Conservation (phyloP, 2,329 filamentous ascomycete genomes). For the Emergomyces africanus region DNA sequence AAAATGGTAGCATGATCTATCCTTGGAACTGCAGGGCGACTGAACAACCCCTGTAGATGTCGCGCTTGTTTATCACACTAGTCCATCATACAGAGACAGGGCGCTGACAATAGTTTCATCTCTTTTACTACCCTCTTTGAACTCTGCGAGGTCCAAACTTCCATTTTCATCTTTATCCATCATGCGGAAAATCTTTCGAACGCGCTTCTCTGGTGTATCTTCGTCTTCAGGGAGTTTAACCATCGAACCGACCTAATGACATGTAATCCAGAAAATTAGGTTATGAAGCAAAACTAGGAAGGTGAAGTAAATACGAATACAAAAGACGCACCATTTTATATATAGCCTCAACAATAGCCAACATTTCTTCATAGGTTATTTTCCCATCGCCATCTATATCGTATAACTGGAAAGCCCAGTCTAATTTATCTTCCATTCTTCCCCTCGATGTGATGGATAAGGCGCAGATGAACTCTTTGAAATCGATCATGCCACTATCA, state of each 20-base stretch:
- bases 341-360: slow-evolving; percentile 96
- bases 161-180: slow-evolving; percentile 99
- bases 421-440: slow-evolving; percentile 98
- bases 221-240: slow-evolving; percentile 97
- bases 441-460: slow-evolving; percentile 92
- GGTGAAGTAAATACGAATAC: neutral
- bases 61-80: slow-evolving; percentile 51
- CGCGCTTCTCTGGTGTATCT: slow-evolving; percentile 96
- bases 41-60: neutral
- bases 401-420: slow-evolving; percentile 99
- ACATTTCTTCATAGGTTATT: slow-evolving; percentile 98
- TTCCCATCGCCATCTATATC: slow-evolving; percentile 98
- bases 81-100: slow-evolving; percentile 85
- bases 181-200: slow-evolving; percentile 97
- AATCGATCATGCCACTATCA: slow-evolving; percentile 95
- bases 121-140: slow-evolving; percentile 97
- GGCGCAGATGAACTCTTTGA: slow-evolving; percentile 99
- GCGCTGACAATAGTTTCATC: slow-evolving; percentile 98
- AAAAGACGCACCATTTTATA: slow-evolving; percentile 83
- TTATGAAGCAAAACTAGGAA: neutral
- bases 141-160: slow-evolving; percentile 90
- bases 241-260: slow-evolving; percentile 84
- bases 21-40: neutral
- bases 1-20: neutral
- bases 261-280: neutral